Conservation (phyloP, 345 rosid genomes). For the Camelina laxa region DNA sequence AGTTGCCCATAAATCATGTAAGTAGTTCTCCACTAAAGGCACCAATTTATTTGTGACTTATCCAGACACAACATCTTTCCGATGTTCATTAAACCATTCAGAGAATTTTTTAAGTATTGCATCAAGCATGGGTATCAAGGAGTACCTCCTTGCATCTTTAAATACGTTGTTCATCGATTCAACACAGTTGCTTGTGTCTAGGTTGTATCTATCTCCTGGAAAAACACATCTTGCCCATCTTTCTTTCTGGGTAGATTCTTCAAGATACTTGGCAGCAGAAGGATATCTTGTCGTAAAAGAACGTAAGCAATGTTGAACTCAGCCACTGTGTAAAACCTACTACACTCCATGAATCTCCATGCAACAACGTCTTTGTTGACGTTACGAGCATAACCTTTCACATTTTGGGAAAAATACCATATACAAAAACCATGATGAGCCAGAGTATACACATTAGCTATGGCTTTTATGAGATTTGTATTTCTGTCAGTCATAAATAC, state of each 20-base stretch:
- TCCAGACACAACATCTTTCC: not conserved
- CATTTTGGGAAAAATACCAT: not conserved
- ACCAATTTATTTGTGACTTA: not conserved
- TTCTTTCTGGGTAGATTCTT: not conserved
- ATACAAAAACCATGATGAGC: too few relatives aligned
- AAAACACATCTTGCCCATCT: not conserved
- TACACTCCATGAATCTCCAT: not conserved
- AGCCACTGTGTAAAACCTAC: not conserved
- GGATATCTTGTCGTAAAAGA: not conserved
- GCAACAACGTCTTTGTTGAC: not conserved
- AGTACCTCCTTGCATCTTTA: not conserved
- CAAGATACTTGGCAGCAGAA: not conserved
- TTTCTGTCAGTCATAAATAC: not conserved
- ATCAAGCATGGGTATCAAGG: not conserved
- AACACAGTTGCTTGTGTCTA: not conserved
- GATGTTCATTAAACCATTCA: not conserved
- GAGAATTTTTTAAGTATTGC: not conserved
- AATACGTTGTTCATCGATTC: not conserved
- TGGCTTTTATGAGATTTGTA: not conserved
- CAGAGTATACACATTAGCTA: not conserved
- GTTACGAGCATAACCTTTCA: not conserved
- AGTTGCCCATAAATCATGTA: too few relatives aligned
- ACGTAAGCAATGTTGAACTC: not conserved
- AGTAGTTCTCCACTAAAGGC: not conserved
- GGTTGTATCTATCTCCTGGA: not conserved